Evolutionary conservation across 331 rosid genomes (phyloP).

Genomic region (Saraca asoca): DNA sequence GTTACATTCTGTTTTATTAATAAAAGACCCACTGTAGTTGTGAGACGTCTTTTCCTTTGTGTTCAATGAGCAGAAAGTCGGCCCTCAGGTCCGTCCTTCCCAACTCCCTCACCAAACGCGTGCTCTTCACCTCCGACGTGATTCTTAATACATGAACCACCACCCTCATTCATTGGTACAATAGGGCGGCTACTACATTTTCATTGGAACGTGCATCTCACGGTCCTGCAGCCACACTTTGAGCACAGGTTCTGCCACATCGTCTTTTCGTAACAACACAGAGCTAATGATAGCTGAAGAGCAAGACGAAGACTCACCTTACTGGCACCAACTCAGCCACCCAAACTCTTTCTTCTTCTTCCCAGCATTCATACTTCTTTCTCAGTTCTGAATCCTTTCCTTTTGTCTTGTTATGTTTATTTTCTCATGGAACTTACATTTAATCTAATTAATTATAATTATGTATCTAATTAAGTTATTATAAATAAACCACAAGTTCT

Average conservation of each 20-base stretch:
- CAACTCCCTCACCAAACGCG: not conserved
- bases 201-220: constrained; percentile 23
- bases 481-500: too few species aligned
- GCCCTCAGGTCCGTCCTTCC: not conserved
- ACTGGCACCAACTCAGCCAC: too few species aligned
- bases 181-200: constrained; percentile 27
- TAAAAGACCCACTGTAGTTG: not conserved
- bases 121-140: constrained; percentile 16
- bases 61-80: not conserved
- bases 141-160: not conserved
- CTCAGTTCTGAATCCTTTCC: too few species aligned
- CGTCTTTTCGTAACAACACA: not conserved
- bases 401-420: too few species aligned
- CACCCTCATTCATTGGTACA: constrained; percentile 18
- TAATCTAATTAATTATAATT: too few species aligned
- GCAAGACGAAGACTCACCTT: not conserved
- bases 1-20: not conserved
- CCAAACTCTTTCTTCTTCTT: too few species aligned
- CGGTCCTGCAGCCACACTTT: not conserved
- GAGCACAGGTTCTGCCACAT: not conserved
- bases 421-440: too few species aligned
- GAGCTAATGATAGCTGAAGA: too few species aligned
- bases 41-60: not conserved
- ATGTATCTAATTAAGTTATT: too few species aligned
- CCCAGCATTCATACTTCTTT: too few species aligned